Percentiles rank a stretch among this genome's conserved stretches.
phyloP scores from a whole-genome alignment of 495 filamentous ascomycete species.

The Lasiosphaeria hispida region DNA sequence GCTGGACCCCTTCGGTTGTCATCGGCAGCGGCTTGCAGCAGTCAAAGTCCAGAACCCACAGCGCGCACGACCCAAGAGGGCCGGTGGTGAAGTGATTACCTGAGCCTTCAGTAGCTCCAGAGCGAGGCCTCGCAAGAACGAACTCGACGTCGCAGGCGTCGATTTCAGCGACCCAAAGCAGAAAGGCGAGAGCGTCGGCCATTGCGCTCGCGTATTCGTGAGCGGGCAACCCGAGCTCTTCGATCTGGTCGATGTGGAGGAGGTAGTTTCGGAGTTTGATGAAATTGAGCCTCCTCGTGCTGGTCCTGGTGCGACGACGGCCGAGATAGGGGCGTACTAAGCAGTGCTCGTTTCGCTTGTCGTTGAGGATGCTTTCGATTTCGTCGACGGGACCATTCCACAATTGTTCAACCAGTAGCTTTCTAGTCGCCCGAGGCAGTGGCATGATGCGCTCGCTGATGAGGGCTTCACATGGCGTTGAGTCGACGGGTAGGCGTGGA shows the following conservation, averaged over 20 bases:
- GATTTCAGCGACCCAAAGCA: slow-evolving; percentile 44
- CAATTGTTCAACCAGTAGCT: slow-evolving; percentile 25
- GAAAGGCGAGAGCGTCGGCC: slow-evolving; percentile 44
- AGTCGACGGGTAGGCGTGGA: slow-evolving; percentile 14
- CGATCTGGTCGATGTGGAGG: slow-evolving; percentile 50
- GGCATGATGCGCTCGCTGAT: slow-evolving; percentile 42
- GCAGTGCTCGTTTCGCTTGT: slow-evolving; percentile 39
- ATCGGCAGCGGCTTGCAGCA: slow-evolving; percentile 34
- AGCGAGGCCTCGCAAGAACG: slow-evolving; percentile 38
- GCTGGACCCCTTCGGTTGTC: slow-evolving; percentile 30
- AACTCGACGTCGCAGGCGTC: slow-evolving; percentile 54
- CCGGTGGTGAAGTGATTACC: slow-evolving; percentile 12
- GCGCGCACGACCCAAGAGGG: slow-evolving; percentile 21
- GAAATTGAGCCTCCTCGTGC: slow-evolving; percentile 6
- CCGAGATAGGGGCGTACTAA: slow-evolving; percentile 48
- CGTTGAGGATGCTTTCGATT: slow-evolving; percentile 26
- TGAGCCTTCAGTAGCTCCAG: background rate
- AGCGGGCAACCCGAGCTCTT: slow-evolving; percentile 33
- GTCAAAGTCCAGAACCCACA: slow-evolving; percentile 53
- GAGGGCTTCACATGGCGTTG: slow-evolving; percentile 38
- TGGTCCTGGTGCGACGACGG: slow-evolving; percentile 20
- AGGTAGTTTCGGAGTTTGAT: slow-evolving; percentile 49
- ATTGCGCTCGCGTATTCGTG: slow-evolving; percentile 31
- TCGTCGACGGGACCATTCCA: slow-evolving; percentile 33
- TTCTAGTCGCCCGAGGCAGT: slow-evolving; percentile 26